Percentiles rank a stretch among this genome's conserved stretches.
Conservation (phyloP, 2,329 filamentous ascomycete species). For the Fusarium armeniacum region DNA sequence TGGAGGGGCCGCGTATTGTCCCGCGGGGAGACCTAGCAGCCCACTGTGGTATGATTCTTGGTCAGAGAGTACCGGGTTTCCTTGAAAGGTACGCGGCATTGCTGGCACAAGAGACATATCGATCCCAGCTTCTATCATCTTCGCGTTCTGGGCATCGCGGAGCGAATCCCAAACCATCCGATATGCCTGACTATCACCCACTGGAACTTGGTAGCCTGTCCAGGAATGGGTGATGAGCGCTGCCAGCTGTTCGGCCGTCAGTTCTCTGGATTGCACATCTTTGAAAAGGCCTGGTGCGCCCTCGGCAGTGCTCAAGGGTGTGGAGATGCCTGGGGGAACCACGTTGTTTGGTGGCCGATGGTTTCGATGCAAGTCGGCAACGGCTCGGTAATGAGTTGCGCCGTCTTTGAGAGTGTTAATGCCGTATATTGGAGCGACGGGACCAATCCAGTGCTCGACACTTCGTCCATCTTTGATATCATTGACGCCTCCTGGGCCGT, state of each 20-base stretch:
- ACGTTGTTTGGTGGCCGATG: conserved; percentile 27
- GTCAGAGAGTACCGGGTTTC: conserved; percentile 23
- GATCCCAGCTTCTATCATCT: not conserved
- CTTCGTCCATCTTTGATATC: conserved; percentile 40
- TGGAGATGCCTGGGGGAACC: not conserved
- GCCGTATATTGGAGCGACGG: conserved; percentile 36
- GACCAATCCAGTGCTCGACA: conserved; percentile 46
- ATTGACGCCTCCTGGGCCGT: conserved; percentile 47
- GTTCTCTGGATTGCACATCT: not conserved
- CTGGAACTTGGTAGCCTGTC: not conserved
- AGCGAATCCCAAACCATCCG: not conserved
- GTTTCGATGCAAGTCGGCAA: conserved; percentile 8
- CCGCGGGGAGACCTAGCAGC: not conserved
- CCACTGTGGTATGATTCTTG: not conserved
- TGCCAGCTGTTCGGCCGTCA: not conserved
- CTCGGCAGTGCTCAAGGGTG: not conserved
- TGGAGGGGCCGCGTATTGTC: not conserved
- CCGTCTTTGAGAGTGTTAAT: not conserved
- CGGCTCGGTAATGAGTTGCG: not conserved
- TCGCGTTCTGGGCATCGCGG: not conserved
- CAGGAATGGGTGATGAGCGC: conserved; percentile 6
- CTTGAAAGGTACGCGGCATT: not conserved
- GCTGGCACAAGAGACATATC: too few relatives aligned
- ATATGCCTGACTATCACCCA: not conserved
- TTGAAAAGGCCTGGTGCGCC: not conserved